A percentile compares a stretch with the other conserved stretches of the same genome.
These are phyloP conservation scores for Rhizopus sp. DNA, from an alignment of 371 early-diverging fungal genomes.

Conservation along the genomic window DNA sequence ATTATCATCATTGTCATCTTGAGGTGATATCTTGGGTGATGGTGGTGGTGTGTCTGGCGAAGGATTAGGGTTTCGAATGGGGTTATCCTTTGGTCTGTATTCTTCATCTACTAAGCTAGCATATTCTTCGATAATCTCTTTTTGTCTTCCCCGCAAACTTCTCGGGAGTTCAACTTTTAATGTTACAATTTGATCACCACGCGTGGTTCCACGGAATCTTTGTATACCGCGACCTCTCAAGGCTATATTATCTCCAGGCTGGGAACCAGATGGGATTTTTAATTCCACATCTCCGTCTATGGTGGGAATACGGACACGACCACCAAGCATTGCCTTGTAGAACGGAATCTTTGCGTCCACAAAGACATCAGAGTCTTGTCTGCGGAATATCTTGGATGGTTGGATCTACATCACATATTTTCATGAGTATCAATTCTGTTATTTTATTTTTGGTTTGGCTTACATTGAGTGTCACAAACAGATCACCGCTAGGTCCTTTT, in stretches of 20 bases:
- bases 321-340: constrained; percentile 85
- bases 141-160: constrained; percentile 45
- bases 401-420: constrained; percentile 23
- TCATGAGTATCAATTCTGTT: background rate
- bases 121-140: constrained; percentile 33
- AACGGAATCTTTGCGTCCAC: constrained; percentile 77
- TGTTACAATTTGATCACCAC: constrained; percentile 88
- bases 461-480: constrained; percentile 58
- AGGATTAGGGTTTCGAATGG: constrained; percentile 6
- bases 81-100: constrained; percentile 27
- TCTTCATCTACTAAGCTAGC: constrained; percentile 39
- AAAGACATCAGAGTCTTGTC: constrained; percentile 80
- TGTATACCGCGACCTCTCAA: constrained; percentile 78
- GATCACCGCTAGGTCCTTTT: constrained; percentile 76
- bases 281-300: constrained; percentile 92
- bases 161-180: constrained; percentile 80
- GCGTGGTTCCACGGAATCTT: constrained; percentile 46
- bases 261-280: constrained; percentile 80
- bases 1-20: constrained; percentile 4
- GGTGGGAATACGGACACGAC: constrained; percentile 82
- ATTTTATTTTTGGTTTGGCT: background rate
- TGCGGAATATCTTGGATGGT: constrained; percentile 72
- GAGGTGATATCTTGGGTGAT: constrained; percentile 18
- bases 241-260: constrained; percentile 81
- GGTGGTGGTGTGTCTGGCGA: constrained; percentile 18